Base-by-base conservation (phyloP, 345 rosid species). In the Hibiscus mutabilis region DNA sequence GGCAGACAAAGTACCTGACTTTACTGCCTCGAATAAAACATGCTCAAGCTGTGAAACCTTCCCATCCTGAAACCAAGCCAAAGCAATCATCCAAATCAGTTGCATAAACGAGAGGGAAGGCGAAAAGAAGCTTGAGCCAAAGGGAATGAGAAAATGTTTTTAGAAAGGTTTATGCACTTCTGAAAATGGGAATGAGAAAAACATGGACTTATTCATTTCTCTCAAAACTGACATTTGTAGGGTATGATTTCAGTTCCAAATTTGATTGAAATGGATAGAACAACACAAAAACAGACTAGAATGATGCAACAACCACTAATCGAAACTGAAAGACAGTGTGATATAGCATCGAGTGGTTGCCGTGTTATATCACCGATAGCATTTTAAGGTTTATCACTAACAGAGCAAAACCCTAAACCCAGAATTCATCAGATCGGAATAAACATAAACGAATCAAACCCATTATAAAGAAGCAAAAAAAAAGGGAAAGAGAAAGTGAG, bases 1-100 rank as follows among this genome's bases (percentile, higher is more conserved):
- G 60, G 8, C 0, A 47, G 53, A 24, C 1, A 3, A 2, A 33
- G 7, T 78, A 95, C 98, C 99, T 90, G 86, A 96, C 99, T 92
- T 96, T 96, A 81, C 98, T 92, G 49, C 99, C 98, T 53, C 99
- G 86, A 47, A 95, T 90, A 95, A 95, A 62, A 95, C 89, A 85
- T 95, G 99, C 85, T 95, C 99, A 74, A 95, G 99, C 79, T 88
- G 97, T 35, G 99, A 92, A 57, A 92, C 84, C 82, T 91, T 92
- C 67, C 99, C 97, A 83, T 96, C 98, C 99, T 92, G 85, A 40
- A 49, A 22, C 44, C 71, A 67, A 67, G 58, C 60, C 76, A 35
- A 66, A 31, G 4, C 70, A 73, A 63, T n/a, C 52, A 67, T 67
- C 59, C 40, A 52, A 51, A 62, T 40, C 53, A 64, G 70, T 13